phyloP scores from a whole-genome alignment of 1,284 basidiomycete species.

The Erythrobasidium hasegawianum region DNA sequence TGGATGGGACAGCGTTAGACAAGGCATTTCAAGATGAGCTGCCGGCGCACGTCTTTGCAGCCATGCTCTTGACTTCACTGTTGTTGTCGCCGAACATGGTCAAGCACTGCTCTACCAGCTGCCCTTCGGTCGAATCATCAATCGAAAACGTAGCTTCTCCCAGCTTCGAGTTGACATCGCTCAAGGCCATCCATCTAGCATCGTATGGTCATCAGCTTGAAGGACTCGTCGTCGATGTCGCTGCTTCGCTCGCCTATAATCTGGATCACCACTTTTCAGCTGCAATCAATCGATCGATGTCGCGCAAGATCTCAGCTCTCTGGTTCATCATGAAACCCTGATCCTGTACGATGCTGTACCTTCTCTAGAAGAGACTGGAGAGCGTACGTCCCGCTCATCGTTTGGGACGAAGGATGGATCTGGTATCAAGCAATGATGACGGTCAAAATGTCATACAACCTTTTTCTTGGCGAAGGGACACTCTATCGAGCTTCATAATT shows the following conservation, averaged over 20 bases:
- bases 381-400: conserved; percentile 34
- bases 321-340: too few relatives aligned
- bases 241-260: conserved; percentile 39
- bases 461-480: too few relatives aligned
- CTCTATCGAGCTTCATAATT: too few relatives aligned
- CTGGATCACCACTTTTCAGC: conserved; percentile 50
- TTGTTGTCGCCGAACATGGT: conserved; percentile 65
- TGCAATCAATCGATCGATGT: too few relatives aligned
- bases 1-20: conserved; percentile 47
- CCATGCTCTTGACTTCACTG: conserved; percentile 96
- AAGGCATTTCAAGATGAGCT: too few relatives aligned
- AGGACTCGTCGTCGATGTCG: conserved; percentile 79
- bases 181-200: conserved; percentile 87
- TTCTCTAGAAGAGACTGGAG: conserved; percentile 40
- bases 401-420: too few relatives aligned
- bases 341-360: conserved; percentile 35
- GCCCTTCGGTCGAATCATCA: conserved; percentile 58
- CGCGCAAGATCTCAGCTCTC: conserved; percentile 11
- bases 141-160: conserved; percentile 64
- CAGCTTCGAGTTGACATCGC: conserved; percentile 83
- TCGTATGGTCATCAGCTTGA: conserved; percentile 60
- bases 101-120: conserved; percentile 42
- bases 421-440: too few relatives aligned
- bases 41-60: conserved; percentile 85
- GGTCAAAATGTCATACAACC: too few relatives aligned